Evolutionary conservation across 2,329 filamentous ascomycete species (phyloP), one percentile per base, ranked within the genome.

Genomic region (Penicillium sp.): DNA sequence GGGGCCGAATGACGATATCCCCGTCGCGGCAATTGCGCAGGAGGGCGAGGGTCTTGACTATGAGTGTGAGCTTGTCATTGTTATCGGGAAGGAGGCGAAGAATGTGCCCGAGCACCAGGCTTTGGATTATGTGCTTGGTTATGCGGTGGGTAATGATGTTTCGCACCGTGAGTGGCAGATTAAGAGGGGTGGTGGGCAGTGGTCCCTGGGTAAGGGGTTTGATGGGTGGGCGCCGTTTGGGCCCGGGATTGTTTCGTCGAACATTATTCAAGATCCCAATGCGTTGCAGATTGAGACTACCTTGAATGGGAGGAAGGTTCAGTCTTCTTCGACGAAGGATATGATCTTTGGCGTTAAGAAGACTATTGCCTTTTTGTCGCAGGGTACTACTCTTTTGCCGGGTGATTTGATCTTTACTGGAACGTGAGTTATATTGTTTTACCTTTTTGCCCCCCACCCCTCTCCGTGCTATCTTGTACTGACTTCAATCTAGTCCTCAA

Each of bases 131-230:
- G 87, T 92, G 2, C 77, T 91, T 2, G 90, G 90, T 5, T 92
- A 92, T 68, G 80, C 86, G 2, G 82, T 90, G 29, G 88, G 89
- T 50, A 90, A 93, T 72, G 90, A 93, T 69, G 83, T 93, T n/a
- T 90, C 87, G 10, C 88, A 91, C 73, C 84, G 89, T 36, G 87
- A 90, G 60, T 92, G 88, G 87, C 88, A 91, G 73, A 72, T 89
- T 56, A 82, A 86, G 70, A 81, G 79, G 36, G 87, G 87, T 14
- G 86, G 86, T 14, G 82, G 86, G 1, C 88, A 91, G 73, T 90
- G 87, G 87, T 82, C 81, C 1, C 75, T 89, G 13, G 88, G 87
- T 33, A 91, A 91, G 71, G 85, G 87, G 3, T 91, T 90, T 60
- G 88, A 91, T 71, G 86, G 85, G 13, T 91, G 88, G 86, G 88